Conservation (phyloP, 306 rosid genomes). For the Corylus avellana region DNA sequence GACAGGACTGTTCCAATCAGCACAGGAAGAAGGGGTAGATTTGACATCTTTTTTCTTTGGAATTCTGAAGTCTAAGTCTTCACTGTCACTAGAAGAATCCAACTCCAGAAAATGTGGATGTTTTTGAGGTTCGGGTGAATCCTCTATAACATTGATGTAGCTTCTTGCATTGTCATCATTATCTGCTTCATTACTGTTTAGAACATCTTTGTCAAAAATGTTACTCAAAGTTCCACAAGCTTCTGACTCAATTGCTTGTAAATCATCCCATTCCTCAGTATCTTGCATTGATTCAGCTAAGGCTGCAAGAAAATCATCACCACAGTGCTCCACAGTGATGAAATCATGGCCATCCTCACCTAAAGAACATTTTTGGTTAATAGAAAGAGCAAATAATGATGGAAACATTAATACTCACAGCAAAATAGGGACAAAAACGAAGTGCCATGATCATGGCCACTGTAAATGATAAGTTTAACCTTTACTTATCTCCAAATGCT, state of each 20-base stretch:
- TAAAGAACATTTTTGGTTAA: slow-evolving; percentile 17
- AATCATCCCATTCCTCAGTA: slow-evolving; percentile 91
- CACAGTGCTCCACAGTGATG: slow-evolving; percentile 84
- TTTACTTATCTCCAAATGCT: background rate
- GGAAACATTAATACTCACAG: background rate
- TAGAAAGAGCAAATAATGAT: background rate
- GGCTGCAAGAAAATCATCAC: slow-evolving; percentile 81
- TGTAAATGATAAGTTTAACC: background rate
- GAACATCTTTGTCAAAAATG: slow-evolving; percentile 39
- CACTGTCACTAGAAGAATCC: slow-evolving; percentile 72
- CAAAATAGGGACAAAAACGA: background rate
- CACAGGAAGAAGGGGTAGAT: slow-evolving; percentile 21
- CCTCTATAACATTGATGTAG: slow-evolving; percentile 40
- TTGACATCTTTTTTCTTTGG: slow-evolving; percentile 27
- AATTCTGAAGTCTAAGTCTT: slow-evolving; percentile 36
- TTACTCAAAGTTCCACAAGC: slow-evolving; percentile 61
- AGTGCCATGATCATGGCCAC: background rate
- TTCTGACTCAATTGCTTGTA: slow-evolving; percentile 71
- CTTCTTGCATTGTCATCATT: slow-evolving; percentile 12
- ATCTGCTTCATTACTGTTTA: slow-evolving; percentile 17
- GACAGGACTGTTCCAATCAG: slow-evolving; percentile 18
- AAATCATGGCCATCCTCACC: slow-evolving; percentile 88
- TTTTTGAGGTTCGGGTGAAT: slow-evolving; percentile 43
- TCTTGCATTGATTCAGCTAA: slow-evolving; percentile 67
- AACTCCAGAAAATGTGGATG: slow-evolving; percentile 49